phyloP scores from a whole-genome alignment of 1,139 yeast species.

The Pichia terricola region DNA sequence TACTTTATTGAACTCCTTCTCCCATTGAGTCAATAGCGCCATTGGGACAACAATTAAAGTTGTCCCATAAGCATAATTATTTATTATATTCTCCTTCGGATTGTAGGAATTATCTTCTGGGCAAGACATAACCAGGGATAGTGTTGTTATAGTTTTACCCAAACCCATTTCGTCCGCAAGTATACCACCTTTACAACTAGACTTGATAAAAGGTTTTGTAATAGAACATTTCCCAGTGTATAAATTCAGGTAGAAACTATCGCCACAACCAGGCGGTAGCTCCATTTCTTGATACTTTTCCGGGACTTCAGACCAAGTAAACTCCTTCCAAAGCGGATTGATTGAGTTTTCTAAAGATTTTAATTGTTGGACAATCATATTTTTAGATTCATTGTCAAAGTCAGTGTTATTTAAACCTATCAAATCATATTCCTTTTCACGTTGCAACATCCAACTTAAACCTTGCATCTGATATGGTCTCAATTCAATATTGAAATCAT shows the following conservation, averaged over 20 bases:
- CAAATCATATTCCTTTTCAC: constrained; percentile 45
- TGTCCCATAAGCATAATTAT: constrained; percentile 52
- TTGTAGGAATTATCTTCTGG: constrained; percentile 35
- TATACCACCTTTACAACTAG: constrained; percentile 69
- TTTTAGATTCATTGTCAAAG: constrained; percentile 16
- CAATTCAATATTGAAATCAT: constrained; percentile 45
- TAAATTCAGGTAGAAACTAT: constrained; percentile 64
- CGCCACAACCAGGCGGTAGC: background rate
- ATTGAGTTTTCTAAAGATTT: constrained; percentile 38
- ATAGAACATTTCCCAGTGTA: constrained; percentile 75
- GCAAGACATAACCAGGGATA: constrained; percentile 60
- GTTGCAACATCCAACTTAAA: constrained; percentile 68
- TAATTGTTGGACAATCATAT: constrained; percentile 13
- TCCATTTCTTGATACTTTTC: constrained; percentile 3
- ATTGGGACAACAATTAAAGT: constrained; percentile 84
- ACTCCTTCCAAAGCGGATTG: constrained; percentile 84
- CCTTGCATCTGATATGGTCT: constrained; percentile 76
- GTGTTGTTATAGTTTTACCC: constrained; percentile 83
- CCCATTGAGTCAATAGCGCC: constrained; percentile 90
- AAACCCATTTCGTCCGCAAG: constrained; percentile 97
- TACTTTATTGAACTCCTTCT: constrained; percentile 60
- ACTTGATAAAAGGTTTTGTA: constrained; percentile 52
- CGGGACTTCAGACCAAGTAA: constrained; percentile 52
- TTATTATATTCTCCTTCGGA: constrained; percentile 13
- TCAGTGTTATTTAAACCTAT: constrained; percentile 27